Evolutionary conservation across 441 rosid species (phyloP).

Genomic region (Raphanus hybrid): DNA sequence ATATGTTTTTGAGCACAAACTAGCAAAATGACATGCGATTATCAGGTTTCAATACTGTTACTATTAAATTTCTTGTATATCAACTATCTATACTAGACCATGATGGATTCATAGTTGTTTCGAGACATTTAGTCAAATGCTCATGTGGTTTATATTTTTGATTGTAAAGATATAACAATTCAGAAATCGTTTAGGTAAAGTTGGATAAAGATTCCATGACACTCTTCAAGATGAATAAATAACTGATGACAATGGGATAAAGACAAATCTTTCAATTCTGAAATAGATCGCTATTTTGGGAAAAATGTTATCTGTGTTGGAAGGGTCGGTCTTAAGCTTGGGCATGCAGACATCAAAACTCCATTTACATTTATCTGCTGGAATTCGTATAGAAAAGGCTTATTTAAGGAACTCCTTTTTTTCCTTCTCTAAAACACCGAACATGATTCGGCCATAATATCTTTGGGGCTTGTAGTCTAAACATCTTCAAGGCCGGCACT

Average conservation of each 20-base stretch:
- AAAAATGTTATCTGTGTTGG: too few species aligned
- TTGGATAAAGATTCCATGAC: not conserved
- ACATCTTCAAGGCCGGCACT: not conserved
- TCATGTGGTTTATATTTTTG: not conserved
- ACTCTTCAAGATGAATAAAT: not conserved
- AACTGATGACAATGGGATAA: too few species aligned
- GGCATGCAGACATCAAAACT: not conserved
- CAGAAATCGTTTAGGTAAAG: too few species aligned
- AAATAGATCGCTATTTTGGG: too few species aligned
- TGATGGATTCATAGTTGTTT: not conserved
- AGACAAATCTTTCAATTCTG: too few species aligned
- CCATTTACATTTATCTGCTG: not conserved
- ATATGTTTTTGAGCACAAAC: not conserved
- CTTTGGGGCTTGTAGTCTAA: not conserved
- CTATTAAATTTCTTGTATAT: not conserved
- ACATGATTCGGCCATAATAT: not conserved
- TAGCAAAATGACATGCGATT: not conserved
- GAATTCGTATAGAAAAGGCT: not conserved
- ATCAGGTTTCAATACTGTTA: not conserved
- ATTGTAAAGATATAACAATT: not conserved
- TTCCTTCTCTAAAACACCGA: not conserved
- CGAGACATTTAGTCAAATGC: not conserved
- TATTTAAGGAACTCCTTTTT: not conserved
- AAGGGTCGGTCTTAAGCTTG: not conserved
- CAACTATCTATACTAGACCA: not conserved